phyloP scores from a whole-genome alignment of 1,284 basidiomycete species.

The Leucoagaricus sp. region DNA sequence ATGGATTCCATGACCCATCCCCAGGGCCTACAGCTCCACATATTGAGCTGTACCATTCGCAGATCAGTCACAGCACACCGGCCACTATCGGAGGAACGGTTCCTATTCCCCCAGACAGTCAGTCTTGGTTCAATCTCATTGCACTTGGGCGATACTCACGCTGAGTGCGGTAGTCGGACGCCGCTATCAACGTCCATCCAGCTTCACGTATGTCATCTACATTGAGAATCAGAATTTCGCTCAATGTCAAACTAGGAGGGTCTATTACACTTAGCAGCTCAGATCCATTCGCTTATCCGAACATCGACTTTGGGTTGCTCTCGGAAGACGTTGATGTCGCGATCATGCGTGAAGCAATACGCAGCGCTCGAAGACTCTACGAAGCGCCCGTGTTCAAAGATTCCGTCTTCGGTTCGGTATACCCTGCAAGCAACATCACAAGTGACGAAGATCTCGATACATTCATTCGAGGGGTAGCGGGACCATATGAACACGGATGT shows the following conservation, averaged over 20 bases:
- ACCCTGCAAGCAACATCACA: slow-evolving; percentile 14
- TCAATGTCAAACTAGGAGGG: slow-evolving; percentile 29
- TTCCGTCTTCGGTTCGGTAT: slow-evolving; percentile 26
- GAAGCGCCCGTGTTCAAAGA: slow-evolving; percentile 33
- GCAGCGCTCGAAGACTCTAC: slow-evolving; percentile 31
- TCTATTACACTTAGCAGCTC: slow-evolving; percentile 32
- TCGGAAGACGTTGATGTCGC: slow-evolving; percentile 36
- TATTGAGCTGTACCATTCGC: slow-evolving; percentile 17
- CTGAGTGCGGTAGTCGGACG: no score
- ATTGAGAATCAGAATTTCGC: not conserved
- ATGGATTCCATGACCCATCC: slow-evolving; percentile 17
- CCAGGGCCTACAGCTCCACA: slow-evolving; percentile 20
- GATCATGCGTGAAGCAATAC: slow-evolving; percentile 33
- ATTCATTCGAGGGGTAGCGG: slow-evolving; percentile 8
- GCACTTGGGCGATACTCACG: no score
- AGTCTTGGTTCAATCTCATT: no score
- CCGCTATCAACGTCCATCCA: slow-evolving; percentile 6
- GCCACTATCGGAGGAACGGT: not conserved
- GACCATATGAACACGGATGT: slow-evolving; percentile 24
- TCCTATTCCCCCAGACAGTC: not conserved
- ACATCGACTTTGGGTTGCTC: slow-evolving; percentile 39
- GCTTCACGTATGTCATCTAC: not conserved
- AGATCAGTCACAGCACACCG: slow-evolving; percentile 9
- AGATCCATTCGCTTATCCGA: slow-evolving; percentile 37
- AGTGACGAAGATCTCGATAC: slow-evolving; percentile 40